phyloP scores from a whole-genome alignment of 495 filamentous ascomycete genomes.

The Cudoniella acicularis region DNA sequence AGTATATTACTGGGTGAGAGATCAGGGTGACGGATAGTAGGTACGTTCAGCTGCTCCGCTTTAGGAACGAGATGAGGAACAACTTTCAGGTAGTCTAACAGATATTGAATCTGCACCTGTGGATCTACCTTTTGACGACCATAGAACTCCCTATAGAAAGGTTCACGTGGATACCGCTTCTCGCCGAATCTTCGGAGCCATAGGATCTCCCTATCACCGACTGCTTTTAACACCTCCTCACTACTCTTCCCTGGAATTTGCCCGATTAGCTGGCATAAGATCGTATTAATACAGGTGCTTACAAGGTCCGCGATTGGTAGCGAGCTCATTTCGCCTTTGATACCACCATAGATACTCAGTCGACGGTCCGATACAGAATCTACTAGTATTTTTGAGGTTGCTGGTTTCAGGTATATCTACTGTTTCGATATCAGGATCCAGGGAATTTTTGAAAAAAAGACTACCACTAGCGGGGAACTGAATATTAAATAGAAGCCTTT shows the following conservation, averaged over 20 bases:
- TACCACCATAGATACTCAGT: conserved; percentile 14
- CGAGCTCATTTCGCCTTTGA: background rate
- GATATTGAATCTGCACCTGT: conserved; percentile 2
- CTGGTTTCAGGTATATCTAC: conserved; percentile 4
- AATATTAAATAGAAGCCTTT: conserved; percentile 5
- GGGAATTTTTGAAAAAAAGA: conserved; percentile 4
- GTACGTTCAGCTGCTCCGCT: conserved; percentile 3
- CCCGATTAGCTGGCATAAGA: background rate
- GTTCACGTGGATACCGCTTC: conserved; percentile 3
- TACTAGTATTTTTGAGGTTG: background rate
- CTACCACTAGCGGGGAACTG: conserved; percentile 4
- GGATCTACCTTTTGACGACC: conserved; percentile 6
- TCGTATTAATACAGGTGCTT: background rate
- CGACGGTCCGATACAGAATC: conserved; percentile 7
- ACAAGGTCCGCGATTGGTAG: conserved; percentile 9
- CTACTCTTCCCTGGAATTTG: background rate
- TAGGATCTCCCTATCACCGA: conserved; percentile 1
- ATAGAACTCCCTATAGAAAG: conserved; percentile 8
- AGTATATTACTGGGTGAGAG: conserved; percentile 6
- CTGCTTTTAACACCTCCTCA: conserved; percentile 3
- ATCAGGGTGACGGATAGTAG: conserved; percentile 10
- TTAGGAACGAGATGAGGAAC: background rate
- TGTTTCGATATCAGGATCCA: conserved; percentile 1
- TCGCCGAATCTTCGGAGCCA: conserved; percentile 4
- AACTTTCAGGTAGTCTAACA: conserved; percentile 3